Conservation (phyloP, 2,329 filamentous ascomycete genomes). For the Penicillium sp. region DNA sequence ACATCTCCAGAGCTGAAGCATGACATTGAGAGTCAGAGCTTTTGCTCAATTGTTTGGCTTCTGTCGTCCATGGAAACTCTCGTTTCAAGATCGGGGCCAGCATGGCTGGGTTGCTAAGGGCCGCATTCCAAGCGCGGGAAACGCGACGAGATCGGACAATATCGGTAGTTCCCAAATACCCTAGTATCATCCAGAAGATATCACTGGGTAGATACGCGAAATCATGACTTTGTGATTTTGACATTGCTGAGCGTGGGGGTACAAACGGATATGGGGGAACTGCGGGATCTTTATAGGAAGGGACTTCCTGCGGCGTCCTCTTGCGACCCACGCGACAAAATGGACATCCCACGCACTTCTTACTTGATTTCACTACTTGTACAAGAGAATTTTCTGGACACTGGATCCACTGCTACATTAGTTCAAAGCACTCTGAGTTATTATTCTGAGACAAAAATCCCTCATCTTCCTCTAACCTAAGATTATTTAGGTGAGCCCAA, state of each 20-base stretch:
- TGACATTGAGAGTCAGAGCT: constrained; percentile 3
- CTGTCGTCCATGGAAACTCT: constrained; percentile 56
- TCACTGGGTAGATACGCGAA: constrained; percentile 54
- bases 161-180: constrained; percentile 53
- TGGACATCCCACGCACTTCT: neutral
- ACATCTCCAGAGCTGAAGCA: constrained; percentile 35
- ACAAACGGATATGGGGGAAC: neutral
- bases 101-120: constrained; percentile 53
- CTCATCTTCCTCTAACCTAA: no score
- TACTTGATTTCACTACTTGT: neutral
- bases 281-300: neutral
- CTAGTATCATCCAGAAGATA: constrained; percentile 58
- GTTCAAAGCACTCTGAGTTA: neutral
- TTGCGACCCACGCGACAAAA: neutral
- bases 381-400: neutral
- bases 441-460: no score
- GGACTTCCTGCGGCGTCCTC: neutral
- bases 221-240: constrained; percentile 12
- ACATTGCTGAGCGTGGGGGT: constrained; percentile 11
- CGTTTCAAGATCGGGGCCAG: constrained; percentile 51
- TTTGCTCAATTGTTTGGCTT: constrained; percentile 47
- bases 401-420: neutral
- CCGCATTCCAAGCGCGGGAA: constrained; percentile 50
- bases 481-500: no score
- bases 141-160: constrained; percentile 56